phyloP scores from a whole-genome alignment of 202 grass and related monocot genomes.

The Hordeum pubiflorum region DNA sequence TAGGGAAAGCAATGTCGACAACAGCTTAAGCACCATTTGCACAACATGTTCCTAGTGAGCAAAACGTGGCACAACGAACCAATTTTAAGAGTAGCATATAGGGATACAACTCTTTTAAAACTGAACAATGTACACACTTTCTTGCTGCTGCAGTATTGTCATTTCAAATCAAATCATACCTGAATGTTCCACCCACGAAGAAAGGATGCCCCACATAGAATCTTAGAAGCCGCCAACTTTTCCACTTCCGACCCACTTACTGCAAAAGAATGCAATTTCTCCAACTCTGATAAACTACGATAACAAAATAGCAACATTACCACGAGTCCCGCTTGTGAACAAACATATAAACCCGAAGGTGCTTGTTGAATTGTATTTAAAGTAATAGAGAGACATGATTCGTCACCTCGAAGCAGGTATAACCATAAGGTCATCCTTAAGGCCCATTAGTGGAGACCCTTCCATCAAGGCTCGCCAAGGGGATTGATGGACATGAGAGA shows the following conservation, averaged over 20 bases:
- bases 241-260: slow-evolving; percentile 67
- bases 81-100: neutral
- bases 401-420: slow-evolving; percentile 76
- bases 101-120: neutral
- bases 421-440: slow-evolving; percentile 60
- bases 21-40: slow-evolving; percentile 49
- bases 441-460: slow-evolving; percentile 52
- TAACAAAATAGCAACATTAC: slow-evolving; percentile 17
- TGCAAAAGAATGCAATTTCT: slow-evolving; percentile 61
- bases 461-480: slow-evolving; percentile 61
- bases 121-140: neutral
- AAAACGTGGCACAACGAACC: neutral
- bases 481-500: slow-evolving; percentile 33
- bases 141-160: slow-evolving; percentile 3
- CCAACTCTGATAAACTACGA: slow-evolving; percentile 59
- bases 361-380: neutral
- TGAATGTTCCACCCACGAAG: slow-evolving; percentile 83
- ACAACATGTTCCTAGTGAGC: slow-evolving; percentile 66
- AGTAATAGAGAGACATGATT: neutral
- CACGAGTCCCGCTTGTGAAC: slow-evolving; percentile 6
- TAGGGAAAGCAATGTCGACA: slow-evolving; percentile 33
- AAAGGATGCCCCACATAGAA: slow-evolving; percentile 78
- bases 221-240: slow-evolving; percentile 59
- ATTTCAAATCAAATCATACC: slow-evolving; percentile 29
- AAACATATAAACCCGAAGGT: neutral